Evolutionary conservation across 2,329 filamentous ascomycete species (phyloP), one percentile per base, ranked within the genome.

Genomic region (Hypoxylon sp.): DNA sequence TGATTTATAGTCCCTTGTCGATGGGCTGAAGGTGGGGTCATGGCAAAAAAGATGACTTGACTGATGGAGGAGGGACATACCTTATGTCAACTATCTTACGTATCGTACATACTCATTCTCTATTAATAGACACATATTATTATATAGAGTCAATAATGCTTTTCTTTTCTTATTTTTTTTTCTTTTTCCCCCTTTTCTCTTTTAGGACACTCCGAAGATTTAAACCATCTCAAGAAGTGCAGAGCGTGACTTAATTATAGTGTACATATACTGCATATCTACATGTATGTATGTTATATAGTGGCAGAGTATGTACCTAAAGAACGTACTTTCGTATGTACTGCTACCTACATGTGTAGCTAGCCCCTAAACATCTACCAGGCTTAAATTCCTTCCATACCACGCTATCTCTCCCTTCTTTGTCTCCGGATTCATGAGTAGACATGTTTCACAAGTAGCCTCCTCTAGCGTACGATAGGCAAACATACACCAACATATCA

Each of bases 1-100:
- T 64, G 55, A 55, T 60, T 49, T 50, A 43, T 34, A 50, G 14
- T 9, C 5, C 48, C 51, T 43, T 55, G 51, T 56, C 25, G 19
- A 55, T 30, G 61, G 50, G 62, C 62, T 65, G 56, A 65, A 49
- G 53, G 55, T 64, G 61, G 61, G 25, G 61, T 49, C 36, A 53
- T 59, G n/a, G 21, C 17, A 23, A 38, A 49, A 34, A 6, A 28
- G n/a, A n/a, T n/a, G 45, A 50, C 1, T n/a, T 21, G 32, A 23
- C 14, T 28, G 23, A 32, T 32, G n/a, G 6, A 7, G 25, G 25
- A 5, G 49, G 49, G 49, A n/a, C n/a, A n/a, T n/a, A n/a, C n/a
- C n/a, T n/a, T n/a, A n/a, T n/a, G n/a, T n/a, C n/a, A n/a, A n/a
- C n/a, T n/a, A n/a, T n/a, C n/a, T n/a, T n/a, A n/a, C n/a, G n/a